Base-by-base conservation (phyloP, 2,329 filamentous ascomycete genomes). In the Colletotrichum phormii region DNA sequence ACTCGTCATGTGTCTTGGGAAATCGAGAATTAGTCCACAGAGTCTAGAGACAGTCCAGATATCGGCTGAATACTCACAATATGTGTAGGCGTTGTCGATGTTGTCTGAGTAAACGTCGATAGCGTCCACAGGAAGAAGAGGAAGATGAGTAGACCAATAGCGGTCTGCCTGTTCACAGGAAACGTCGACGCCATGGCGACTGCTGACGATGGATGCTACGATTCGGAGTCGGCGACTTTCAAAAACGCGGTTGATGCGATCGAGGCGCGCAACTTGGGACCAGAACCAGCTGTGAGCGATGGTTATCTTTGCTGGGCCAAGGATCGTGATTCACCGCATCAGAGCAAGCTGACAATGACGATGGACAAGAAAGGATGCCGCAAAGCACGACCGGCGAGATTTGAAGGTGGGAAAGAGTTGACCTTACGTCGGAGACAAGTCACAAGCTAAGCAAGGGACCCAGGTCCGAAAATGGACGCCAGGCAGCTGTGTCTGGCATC, bases 91-190 rank as follows among this genome's bases (percentile, higher is more conserved):
- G 51, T 31, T n/a, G 64, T 57, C n/a, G 53, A 37, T 6, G 66
- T 58, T 37, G 72, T 67, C 13, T 51, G 53, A 7, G 53, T 42
- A 12, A 74, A 69, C 18, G 37, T 64, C 24, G 62, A 70, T n/a
- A 74, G 57, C 13, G 55, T 70, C 72, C 72, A 74, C 9, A 74
- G 13, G 11, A 72, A 65, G 49, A 73, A 49, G 24, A 74, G 37
- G 8, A 74, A 57, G 59, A 66, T 33, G 11, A 66, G 13, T 4
- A 67, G 26, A n/a, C 64, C 64, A 1, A 63, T 18, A 8, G 49
- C 18, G n/a, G 70, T 70, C 65, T 74, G 72, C 33, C 51, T 67
- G 51, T 69, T 74, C 22, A 73, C 51, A 4, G 55, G 49, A 3
- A 69, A 42, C 12, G 31, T 42, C 22, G 63, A 61, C 6, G 9